Percentiles rank a stretch among this genome's conserved stretches.
Conservation (phyloP, 2,329 filamentous ascomycete genomes). For the Stachybotrys chartarum region DNA sequence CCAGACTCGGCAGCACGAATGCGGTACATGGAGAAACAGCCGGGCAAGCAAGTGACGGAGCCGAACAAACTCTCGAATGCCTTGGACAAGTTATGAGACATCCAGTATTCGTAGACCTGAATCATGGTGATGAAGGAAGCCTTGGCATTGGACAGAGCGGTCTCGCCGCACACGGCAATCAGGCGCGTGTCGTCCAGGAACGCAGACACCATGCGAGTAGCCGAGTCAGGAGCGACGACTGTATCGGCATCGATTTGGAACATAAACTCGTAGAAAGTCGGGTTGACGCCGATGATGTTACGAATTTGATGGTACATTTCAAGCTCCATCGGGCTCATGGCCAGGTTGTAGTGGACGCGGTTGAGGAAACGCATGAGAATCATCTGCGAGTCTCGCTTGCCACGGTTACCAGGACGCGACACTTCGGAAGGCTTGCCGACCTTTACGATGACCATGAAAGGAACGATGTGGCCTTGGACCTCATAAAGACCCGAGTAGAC, state of each 20-base stretch:
- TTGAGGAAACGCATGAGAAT: conserved; percentile 98
- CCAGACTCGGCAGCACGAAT: conserved; percentile 90
- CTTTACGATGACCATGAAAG: conserved; percentile 95
- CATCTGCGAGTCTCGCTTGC: conserved; percentile 99
- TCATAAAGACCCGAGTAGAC: conserved; percentile 97
- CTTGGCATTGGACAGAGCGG: conserved; percentile 86
- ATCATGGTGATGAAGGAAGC: conserved; percentile 96
- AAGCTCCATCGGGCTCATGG: conserved; percentile 93
- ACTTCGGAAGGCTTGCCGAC: conserved; percentile 97
- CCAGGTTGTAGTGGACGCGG: conserved; percentile 92
- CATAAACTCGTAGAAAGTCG: conserved; percentile 96
- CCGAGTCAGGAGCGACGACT: conserved; percentile 81
- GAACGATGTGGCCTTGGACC: conserved; percentile 95
- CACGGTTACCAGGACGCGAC: conserved; percentile 89
- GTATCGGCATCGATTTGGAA: conserved; percentile 97
- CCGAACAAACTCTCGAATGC: conserved; percentile 97
- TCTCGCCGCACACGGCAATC: conserved; percentile 94
- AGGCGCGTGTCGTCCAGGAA: conserved; percentile 88
- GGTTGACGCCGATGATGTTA: conserved; percentile 98
- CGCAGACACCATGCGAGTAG: conserved; percentile 82
- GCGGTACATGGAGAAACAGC: conserved; percentile 99
- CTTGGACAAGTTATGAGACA: conserved; percentile 94
- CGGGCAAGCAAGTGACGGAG: conserved; percentile 92
- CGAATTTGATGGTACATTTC: conserved; percentile 99
- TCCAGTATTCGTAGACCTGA: conserved; percentile 99